These are phyloP conservation scores for Hygrophorus pudorinus DNA, from an alignment of 768 basidiomycete species.

Conservation along the genomic window DNA sequence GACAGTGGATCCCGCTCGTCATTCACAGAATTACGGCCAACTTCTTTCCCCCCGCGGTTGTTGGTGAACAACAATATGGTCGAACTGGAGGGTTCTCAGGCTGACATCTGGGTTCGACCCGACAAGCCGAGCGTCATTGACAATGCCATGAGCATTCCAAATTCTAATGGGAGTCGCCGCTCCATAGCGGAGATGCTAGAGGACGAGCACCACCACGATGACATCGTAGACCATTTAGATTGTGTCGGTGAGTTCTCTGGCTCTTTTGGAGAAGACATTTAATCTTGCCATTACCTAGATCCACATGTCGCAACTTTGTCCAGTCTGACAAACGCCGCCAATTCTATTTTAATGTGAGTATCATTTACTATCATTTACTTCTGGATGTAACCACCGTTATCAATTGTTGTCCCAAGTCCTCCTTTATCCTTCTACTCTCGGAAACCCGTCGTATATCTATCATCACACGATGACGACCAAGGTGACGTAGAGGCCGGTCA, in stretches of 20 bases:
- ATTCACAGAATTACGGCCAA: background rate
- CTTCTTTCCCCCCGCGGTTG: background rate
- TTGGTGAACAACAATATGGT: conserved; percentile 6
- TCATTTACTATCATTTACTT: background rate
- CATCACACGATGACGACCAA: conserved; percentile 22
- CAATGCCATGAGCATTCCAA: conserved; percentile 33
- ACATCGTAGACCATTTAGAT: conserved; percentile 78
- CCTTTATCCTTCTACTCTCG: conserved; percentile 61
- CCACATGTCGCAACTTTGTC: conserved; percentile 67
- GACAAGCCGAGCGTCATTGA: conserved; percentile 31
- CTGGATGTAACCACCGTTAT: background rate
- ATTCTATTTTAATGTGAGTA: conserved; percentile 56
- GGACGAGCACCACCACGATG: conserved; percentile 51
- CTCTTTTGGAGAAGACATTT: background rate
- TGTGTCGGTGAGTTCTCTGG: conserved; percentile 45
- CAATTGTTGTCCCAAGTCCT: conserved; percentile 33
- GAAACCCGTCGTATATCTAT: conserved; percentile 55
- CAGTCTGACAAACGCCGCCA: conserved; percentile 69
- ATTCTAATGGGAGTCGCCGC: conserved; percentile 7
- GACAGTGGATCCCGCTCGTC: background rate
- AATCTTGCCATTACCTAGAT: conserved; percentile 29
- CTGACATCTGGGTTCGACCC: conserved; percentile 29
- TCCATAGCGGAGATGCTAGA: conserved; percentile 3
- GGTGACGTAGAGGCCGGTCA: conserved; percentile 19
- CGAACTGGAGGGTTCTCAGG: conserved; percentile 29